phyloP scores from a whole-genome alignment of 1,139 yeast genomes.

The Kluyveromyces sp. region DNA sequence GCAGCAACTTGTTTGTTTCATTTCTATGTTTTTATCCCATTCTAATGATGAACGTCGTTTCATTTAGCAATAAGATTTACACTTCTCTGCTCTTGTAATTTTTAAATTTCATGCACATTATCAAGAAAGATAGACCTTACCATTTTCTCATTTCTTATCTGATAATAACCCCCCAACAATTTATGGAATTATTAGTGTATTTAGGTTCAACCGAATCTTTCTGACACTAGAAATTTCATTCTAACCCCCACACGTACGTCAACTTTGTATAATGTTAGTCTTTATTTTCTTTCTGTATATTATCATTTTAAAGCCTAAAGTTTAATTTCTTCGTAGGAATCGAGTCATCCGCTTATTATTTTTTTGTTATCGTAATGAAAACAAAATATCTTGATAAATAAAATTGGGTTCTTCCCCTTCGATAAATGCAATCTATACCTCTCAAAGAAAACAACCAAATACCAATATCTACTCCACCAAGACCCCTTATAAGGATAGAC shows the following conservation, averaged over 20 bases:
- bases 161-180: background rate
- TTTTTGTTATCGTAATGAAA: no score
- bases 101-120: background rate
- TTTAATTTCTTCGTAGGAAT: no score
- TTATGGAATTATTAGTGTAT: no score
- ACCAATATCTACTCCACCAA: no score
- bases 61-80: background rate
- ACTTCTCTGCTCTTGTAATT: constrained; percentile 1
- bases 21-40: background rate
- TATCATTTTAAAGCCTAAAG: background rate
- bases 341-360: no score
- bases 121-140: background rate
- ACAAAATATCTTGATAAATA: no score
- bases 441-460: no score
- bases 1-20: background rate
- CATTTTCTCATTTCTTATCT: background rate
- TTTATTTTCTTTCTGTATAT: constrained; percentile 3
- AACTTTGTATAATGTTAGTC: background rate
- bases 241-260: background rate
- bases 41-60: background rate
- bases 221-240: background rate
- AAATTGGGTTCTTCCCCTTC: no score
- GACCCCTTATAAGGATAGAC: no score
- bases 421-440: no score
- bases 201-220: no score